phyloP scores from a whole-genome alignment of 768 basidiomycete species.

The Tremella yokohamensis region DNA sequence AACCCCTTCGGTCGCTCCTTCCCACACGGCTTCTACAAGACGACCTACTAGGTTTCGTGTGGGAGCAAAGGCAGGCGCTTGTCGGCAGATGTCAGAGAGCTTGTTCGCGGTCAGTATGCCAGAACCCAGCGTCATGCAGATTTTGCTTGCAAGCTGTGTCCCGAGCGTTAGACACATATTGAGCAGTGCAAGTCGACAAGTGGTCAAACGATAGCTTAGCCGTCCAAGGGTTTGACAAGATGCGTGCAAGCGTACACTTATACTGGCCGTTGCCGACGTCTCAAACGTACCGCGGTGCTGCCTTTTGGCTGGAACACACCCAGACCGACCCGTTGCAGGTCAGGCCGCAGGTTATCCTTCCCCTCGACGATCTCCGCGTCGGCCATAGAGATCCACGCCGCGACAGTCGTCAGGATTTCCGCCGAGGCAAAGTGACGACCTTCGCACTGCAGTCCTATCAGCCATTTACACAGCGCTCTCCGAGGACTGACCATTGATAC shows the following conservation, averaged over 20 bases:
- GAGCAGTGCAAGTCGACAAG: too few relatives aligned
- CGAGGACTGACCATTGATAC: conserved; percentile 30
- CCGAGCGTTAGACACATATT: too few relatives aligned
- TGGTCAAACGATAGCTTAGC: too few relatives aligned
- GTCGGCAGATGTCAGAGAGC: too few relatives aligned
- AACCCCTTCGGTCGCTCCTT: conserved; percentile 42
- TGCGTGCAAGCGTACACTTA: too few relatives aligned
- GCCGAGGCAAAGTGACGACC: conserved; percentile 33
- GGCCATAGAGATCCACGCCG: conserved; percentile 14
- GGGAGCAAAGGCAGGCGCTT: too few relatives aligned
- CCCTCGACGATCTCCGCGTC: conserved; percentile 13
- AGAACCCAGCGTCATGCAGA: too few relatives aligned
- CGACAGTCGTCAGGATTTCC: conserved; percentile 30
- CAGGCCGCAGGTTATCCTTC: conserved; percentile 16
- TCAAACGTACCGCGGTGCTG: conserved; percentile 14
- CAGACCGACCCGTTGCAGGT: conserved; percentile 19
- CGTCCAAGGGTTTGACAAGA: too few relatives aligned
- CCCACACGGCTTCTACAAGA: conserved; percentile 44
- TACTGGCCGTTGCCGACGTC: not conserved
- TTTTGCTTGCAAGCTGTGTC: too few relatives aligned
- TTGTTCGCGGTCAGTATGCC: too few relatives aligned
- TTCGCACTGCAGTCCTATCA: conserved; percentile 4
- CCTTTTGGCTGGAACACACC: conserved; percentile 26
- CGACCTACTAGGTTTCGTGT: conserved; percentile 18
- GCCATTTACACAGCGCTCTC: not conserved